phyloP scores from a whole-genome alignment of 352 stramenopile genomes.

The Elongisporangium undulatum region DNA sequence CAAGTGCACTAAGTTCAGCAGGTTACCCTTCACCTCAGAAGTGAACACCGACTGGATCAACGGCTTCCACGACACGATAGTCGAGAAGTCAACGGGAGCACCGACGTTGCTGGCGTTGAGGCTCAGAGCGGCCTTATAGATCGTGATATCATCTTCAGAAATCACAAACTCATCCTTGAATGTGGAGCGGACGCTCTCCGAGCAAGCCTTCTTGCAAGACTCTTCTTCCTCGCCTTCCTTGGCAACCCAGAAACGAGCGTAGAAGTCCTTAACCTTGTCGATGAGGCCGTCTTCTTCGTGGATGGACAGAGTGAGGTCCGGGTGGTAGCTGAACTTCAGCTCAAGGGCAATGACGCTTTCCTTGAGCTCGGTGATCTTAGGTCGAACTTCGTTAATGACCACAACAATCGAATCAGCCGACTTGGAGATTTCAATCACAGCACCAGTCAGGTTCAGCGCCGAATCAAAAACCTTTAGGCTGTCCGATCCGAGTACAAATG shows the following conservation, averaged over 20 bases:
- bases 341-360: constrained; percentile 40
- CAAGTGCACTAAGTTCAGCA: constrained; percentile 80
- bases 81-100: constrained; percentile 70
- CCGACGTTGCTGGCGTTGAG: constrained; percentile 21
- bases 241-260: constrained; percentile 72
- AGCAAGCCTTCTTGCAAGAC: constrained; percentile 52
- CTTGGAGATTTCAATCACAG: constrained; percentile 52
- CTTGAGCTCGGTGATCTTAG: constrained; percentile 41
- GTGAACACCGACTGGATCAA: constrained; percentile 84
- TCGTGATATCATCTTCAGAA: constrained; percentile 41
- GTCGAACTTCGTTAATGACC: constrained; percentile 51
- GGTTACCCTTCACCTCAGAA: constrained; percentile 74
- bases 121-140: constrained; percentile 57
- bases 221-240: constrained; percentile 50
- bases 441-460: constrained; percentile 22
- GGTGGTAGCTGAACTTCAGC: constrained; percentile 49
- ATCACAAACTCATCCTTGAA: constrained; percentile 67
- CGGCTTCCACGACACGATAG: constrained; percentile 73
- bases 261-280: constrained; percentile 70
- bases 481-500: constrained; percentile 24
- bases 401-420: constrained; percentile 32
- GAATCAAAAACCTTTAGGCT: constrained; percentile 37
- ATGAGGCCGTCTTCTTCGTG: constrained; percentile 37
- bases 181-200: constrained; percentile 49
- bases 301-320: constrained; percentile 43